Conservation (phyloP, 306 rosid species). For the Betula pendula region DNA sequence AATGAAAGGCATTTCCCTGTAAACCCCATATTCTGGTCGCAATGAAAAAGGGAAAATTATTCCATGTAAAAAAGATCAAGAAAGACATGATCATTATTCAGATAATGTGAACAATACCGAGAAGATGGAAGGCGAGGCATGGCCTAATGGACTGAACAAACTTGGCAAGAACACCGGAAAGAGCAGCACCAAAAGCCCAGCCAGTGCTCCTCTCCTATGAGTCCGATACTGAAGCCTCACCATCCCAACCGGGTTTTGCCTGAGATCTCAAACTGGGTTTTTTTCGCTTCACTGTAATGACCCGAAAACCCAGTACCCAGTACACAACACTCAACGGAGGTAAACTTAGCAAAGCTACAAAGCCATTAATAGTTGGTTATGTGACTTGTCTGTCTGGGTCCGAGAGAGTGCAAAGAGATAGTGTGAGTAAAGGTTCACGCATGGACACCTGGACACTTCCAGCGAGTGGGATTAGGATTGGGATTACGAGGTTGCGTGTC, state of each 20-base stretch:
- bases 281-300: not conserved
- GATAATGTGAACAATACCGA: constrained; percentile 43
- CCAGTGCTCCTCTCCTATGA: constrained; percentile 38
- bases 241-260: constrained; percentile 25
- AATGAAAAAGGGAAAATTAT: constrained; percentile 10
- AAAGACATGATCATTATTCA: not conserved
- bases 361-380: constrained; percentile 11
- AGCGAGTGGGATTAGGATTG: constrained; percentile 24
- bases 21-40: constrained; percentile 16
- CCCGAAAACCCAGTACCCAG: constrained; percentile 8
- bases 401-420: not conserved
- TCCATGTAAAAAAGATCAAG: not conserved
- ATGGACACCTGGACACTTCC: constrained; percentile 49
- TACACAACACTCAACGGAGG: constrained; percentile 13
- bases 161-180: constrained; percentile 58
- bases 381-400: constrained; percentile 14
- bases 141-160: constrained; percentile 61
- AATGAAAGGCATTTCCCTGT: not conserved
- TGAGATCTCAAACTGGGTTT: constrained; percentile 41
- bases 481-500: constrained; percentile 29
- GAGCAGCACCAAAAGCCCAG: constrained; percentile 50
- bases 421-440: constrained; percentile 40
- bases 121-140: constrained; percentile 60
- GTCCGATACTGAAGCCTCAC: constrained; percentile 40
- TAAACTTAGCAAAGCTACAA: not conserved